These are phyloP conservation scores for Eucalyptus leucophloia DNA, from an alignment of 345 rosid species.

Conservation along the genomic window DNA sequence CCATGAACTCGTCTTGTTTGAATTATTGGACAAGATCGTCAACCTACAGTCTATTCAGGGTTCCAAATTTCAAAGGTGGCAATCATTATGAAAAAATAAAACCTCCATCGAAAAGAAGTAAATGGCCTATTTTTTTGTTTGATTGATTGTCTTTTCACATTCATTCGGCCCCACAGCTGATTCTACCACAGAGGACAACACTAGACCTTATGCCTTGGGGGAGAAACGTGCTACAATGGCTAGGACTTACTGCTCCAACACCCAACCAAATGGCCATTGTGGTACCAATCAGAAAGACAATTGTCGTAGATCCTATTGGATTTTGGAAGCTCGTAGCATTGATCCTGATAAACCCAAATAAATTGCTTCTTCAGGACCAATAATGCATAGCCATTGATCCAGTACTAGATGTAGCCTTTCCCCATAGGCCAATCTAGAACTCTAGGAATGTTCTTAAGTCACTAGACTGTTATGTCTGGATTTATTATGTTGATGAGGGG, in stretches of 20 bases:
- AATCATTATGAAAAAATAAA: too few species aligned
- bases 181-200: too few species aligned
- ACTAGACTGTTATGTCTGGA: not conserved
- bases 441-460: not conserved
- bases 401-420: too few species aligned
- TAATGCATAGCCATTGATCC: not conserved
- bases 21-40: not conserved
- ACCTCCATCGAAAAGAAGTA: too few species aligned
- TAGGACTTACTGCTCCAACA: not conserved
- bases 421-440: not conserved
- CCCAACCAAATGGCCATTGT: not conserved
- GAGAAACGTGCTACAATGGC: too few species aligned
- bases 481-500: not conserved
- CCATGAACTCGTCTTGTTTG: not conserved
- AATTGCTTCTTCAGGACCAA: not conserved
- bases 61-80: too few species aligned
- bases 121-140: too few species aligned
- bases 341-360: not conserved
- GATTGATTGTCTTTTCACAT: too few species aligned
- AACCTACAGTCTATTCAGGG: accelerated
- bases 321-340: not conserved
- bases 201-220: too few species aligned
- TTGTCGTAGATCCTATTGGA: not conserved
- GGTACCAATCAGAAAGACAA: not conserved
- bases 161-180: too few species aligned